A percentile compares a stretch with the other conserved stretches of the same genome.
Evolutionary conservation across 2,329 filamentous ascomycete genomes (phyloP).

Genomic region (Zymoseptoria crescenta): DNA sequence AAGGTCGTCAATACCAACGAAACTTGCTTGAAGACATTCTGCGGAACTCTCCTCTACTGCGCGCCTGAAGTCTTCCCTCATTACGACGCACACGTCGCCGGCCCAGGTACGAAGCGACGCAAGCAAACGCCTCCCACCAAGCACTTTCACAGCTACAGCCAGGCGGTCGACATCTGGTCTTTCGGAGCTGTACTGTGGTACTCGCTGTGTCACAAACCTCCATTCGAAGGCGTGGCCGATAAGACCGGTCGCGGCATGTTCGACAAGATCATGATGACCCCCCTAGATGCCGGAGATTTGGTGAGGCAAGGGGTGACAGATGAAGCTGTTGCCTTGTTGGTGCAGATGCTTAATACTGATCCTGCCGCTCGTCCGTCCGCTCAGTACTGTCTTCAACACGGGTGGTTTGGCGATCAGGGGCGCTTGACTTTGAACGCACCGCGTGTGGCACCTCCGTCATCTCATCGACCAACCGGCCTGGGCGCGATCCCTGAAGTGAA

Average conservation of each 20-base stretch:
- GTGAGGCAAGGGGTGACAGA: constrained; percentile 52
- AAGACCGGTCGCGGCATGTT: constrained; percentile 73
- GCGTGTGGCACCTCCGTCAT: neutral
- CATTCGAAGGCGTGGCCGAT: constrained; percentile 71
- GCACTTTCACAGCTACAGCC: constrained; percentile 64
- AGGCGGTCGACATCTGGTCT: constrained; percentile 94
- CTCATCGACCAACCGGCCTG: constrained; percentile 19
- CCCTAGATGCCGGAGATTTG: constrained; percentile 60
- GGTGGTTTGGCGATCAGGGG: constrained; percentile 57
- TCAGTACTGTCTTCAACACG: constrained; percentile 58
- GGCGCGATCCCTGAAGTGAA: constrained; percentile 47
- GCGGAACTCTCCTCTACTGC: constrained; percentile 90
- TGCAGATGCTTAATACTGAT: constrained; percentile 71
- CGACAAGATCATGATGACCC: constrained; percentile 73
- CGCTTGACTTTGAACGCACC: constrained; percentile 1
- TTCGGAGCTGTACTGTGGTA: constrained; percentile 88
- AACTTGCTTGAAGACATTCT: constrained; percentile 92
- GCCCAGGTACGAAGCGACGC: constrained; percentile 52
- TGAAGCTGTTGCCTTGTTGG: constrained; percentile 64
- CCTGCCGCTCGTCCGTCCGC: constrained; percentile 71
- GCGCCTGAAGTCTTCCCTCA: constrained; percentile 94
- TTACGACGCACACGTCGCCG: constrained; percentile 56
- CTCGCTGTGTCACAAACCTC: constrained; percentile 68
- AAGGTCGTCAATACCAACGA: constrained; percentile 79
- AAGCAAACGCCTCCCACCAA: constrained; percentile 38